Evolutionary conservation across 116 monocot genomes (phyloP).

Genomic region (Posidonia oceanica): DNA sequence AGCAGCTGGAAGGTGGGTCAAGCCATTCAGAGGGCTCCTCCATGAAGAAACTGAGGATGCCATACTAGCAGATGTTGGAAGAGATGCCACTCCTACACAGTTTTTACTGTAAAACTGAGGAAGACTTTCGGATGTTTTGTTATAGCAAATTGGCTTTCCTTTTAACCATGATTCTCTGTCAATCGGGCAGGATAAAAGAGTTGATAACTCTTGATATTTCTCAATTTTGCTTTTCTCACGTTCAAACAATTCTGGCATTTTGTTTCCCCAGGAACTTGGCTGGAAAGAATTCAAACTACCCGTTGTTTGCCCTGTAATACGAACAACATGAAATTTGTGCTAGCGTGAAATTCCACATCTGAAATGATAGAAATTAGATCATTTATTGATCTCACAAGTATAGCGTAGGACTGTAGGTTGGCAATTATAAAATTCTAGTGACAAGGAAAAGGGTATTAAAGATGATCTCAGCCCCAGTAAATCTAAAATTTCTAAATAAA

Average conservation of each 20-base stretch:
- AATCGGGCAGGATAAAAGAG: background rate
- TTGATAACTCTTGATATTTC: background rate
- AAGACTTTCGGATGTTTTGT: constrained; percentile 10
- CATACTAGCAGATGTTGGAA: background rate
- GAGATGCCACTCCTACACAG: background rate
- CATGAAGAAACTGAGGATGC: constrained; percentile 2
- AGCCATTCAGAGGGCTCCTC: constrained; percentile 3
- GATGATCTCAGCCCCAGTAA: too few species aligned
- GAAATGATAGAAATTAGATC: too few species aligned
- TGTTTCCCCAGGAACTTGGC: background rate
- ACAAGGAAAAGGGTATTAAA: too few species aligned
- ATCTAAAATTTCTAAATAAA: too few species aligned
- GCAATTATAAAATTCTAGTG: too few species aligned
- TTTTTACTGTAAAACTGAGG: constrained; percentile 7
- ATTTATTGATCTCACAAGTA: too few species aligned
- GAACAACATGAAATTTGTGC: background rate
- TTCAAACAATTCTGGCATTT: constrained; percentile 4
- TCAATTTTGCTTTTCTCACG: background rate
- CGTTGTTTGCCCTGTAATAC: constrained; percentile 7
- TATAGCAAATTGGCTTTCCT: constrained; percentile 10
- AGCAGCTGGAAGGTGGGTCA: constrained; percentile 12
- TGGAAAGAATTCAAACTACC: background rate
- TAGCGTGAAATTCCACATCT: too few species aligned
- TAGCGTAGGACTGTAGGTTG: too few species aligned
- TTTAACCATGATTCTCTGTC: constrained; percentile 9